These are phyloP conservation scores for Vigna reflexopilosa DNA, from an alignment of 306 rosid genomes.

Conservation along the genomic window DNA sequence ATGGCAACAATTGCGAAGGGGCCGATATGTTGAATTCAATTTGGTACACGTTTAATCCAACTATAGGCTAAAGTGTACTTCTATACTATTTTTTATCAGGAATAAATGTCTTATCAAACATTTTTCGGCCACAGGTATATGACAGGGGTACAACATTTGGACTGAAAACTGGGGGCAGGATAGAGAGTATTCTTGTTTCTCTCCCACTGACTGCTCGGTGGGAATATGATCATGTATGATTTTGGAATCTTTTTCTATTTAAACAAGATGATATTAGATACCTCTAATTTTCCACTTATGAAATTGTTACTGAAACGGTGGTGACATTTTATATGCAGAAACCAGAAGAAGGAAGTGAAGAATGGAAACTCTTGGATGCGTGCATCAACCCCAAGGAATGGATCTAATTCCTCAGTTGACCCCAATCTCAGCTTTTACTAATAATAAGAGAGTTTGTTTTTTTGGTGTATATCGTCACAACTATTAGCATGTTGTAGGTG, in stretches of 20 bases:
- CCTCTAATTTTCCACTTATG: slow-evolving; percentile 9
- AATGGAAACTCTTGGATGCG: slow-evolving; percentile 93
- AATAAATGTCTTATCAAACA: background rate
- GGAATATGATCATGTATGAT: slow-evolving; percentile 94
- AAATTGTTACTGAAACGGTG: slow-evolving; percentile 30
- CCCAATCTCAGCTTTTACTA: slow-evolving; percentile 9
- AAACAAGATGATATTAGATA: slow-evolving; percentile 15
- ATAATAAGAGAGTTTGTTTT: slow-evolving; percentile 35
- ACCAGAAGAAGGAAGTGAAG: slow-evolving; percentile 98
- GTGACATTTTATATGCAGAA: slow-evolving; percentile 61
- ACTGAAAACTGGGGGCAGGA: slow-evolving; percentile 96
- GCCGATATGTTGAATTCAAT: slow-evolving; percentile 95
- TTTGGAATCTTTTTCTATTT: slow-evolving; percentile 14
- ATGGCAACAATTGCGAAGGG: slow-evolving; percentile 97
- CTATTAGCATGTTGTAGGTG: slow-evolving; percentile 31
- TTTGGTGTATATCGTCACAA: slow-evolving; percentile 42
- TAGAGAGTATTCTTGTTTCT: slow-evolving; percentile 98
- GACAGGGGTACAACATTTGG: slow-evolving; percentile 99
- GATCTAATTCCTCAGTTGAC: slow-evolving; percentile 55
- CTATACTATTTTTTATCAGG: background rate
- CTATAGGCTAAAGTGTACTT: background rate
- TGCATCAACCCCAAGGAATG: slow-evolving; percentile 98
- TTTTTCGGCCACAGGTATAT: slow-evolving; percentile 66
- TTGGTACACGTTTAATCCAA: slow-evolving; percentile 62
- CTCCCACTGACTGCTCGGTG: slow-evolving; percentile 96